These are phyloP conservation scores for Microcos paniculata DNA, from an alignment of 345 rosid species.

Conservation along the genomic window DNA sequence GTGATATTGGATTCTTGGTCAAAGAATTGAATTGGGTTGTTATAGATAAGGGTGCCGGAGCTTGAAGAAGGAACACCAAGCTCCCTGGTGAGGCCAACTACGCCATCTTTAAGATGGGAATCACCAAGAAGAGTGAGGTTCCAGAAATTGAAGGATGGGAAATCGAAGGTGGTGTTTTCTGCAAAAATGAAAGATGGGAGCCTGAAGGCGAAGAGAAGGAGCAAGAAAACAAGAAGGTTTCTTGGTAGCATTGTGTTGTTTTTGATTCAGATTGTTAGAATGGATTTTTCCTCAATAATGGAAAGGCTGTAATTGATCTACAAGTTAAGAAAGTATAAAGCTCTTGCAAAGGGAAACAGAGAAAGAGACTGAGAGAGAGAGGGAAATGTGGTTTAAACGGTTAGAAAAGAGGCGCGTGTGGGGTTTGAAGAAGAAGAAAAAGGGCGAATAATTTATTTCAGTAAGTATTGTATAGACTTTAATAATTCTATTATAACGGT, in stretches of 20 bases:
- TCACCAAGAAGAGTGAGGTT: constrained; percentile 94
- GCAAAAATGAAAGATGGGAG: constrained; percentile 21
- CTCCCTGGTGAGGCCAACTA: constrained; percentile 81
- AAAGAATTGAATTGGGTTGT: constrained; percentile 60
- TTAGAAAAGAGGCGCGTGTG: constrained; percentile 35
- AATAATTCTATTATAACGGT: too few relatives aligned
- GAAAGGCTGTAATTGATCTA: neutral
- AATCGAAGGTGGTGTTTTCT: constrained; percentile 43
- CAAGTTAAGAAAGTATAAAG: neutral
- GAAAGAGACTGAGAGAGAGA: constrained; percentile 18
- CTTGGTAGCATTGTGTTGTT: constrained; percentile 35
- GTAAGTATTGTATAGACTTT: neutral
- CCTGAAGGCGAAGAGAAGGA: constrained; percentile 29
- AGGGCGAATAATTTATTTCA: neutral
- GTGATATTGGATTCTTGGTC: constrained; percentile 72
- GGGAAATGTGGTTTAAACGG: constrained; percentile 57
- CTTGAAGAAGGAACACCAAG: constrained; percentile 79
- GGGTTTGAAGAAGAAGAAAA: neutral
- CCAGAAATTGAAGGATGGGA: constrained; percentile 58
- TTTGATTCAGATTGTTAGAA: neutral
- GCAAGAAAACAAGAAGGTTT: constrained; percentile 45
- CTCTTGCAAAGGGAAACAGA: neutral
- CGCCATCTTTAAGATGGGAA: constrained; percentile 76
- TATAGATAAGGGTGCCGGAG: constrained; percentile 77
- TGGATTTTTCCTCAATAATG: neutral